Evolutionary conservation across 805 yeast genomes (phyloP), one percentile per base, ranked within the genome.

Genomic region (Zygosaccharomyces pseudorouxii): DNA sequence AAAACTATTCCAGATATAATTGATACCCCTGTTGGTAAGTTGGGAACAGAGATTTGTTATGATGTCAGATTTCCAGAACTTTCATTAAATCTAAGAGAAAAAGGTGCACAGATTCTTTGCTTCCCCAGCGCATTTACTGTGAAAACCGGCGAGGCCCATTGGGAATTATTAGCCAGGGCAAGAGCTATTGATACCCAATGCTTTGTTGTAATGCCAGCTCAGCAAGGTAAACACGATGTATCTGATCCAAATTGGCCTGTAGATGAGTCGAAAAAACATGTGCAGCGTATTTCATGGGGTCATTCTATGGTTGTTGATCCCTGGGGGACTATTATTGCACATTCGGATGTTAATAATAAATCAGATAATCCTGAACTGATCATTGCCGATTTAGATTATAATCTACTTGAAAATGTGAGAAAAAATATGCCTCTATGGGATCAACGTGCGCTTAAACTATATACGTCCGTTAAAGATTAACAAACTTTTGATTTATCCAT

Each of bases 111-210:
- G 49, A 71, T 92, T 19, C 57, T 92, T 35, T 78, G 92, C 2
- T 92, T 73, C 58, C 98, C 99, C 0, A 84, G 95, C 22, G 98
- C 98, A 0, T 93, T 95, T 74, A 93, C 97, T 0, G 78, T 86
- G 62, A 81, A 82, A 54, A 92, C 98, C 0, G 99, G 99, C 0
- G 80, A 80, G 45, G 88, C 92, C 1, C 99, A 92, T 61, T 92
- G 97, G 96, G 81, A 81, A 46, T 65, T 79, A 1, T 71, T 92
- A 45, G 97, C 88, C 1, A 73, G 80, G 23, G 84, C 96, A 0
- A 72, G 97, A 42, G 98, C 98, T 3, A 77, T 92, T 10, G 96
- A 90, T 62, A 78, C 92, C 1, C 98, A 93, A 67, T 74, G 85
- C 51, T 93, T 77, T 64, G 96, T 90, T 5, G 71, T 92, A 3